A percentile compares a stretch with the other conserved stretches of the same genome.
These are phyloP conservation scores for Pontederia paniculata DNA, from an alignment of 176 grass and related monocot genomes.

Conservation along the genomic window DNA sequence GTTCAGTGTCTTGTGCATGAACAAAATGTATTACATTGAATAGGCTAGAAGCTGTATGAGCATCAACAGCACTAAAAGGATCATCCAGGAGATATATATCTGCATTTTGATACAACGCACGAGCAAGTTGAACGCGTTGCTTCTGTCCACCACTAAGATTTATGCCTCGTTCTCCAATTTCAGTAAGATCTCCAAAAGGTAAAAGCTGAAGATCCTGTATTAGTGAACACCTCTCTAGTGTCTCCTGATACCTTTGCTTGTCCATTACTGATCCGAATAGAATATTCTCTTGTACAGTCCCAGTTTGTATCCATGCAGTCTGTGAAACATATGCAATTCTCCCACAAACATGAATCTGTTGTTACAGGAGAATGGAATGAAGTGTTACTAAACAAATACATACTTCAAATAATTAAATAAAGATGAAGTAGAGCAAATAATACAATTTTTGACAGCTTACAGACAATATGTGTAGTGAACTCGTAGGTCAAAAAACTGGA, in stretches of 20 bases:
- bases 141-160: conserved; percentile 97
- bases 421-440: background rate
- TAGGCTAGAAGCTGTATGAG: conserved; percentile 65
- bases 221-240: conserved; percentile 59
- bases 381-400: background rate
- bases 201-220: conserved; percentile 73
- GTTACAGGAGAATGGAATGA: conserved; percentile 6
- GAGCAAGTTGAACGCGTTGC: conserved; percentile 82
- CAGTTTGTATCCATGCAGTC: conserved; percentile 92
- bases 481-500: too few relatives aligned
- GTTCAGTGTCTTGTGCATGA: too few relatives aligned
- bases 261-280: conserved; percentile 68
- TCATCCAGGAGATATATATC: conserved; percentile 91
- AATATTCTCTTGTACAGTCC: conserved; percentile 79
- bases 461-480: too few relatives aligned
- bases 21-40: conserved; percentile 51
- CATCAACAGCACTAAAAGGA: conserved; percentile 94
- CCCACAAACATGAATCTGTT: conserved; percentile 72
- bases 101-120: conserved; percentile 78
- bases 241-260: conserved; percentile 55
- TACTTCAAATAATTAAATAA: background rate
- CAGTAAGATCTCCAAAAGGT: conserved; percentile 60
- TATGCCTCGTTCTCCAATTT: conserved; percentile 85
- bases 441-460: too few relatives aligned
- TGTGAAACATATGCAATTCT: conserved; percentile 81